Conservation (phyloP, 208 protist species). For the Phytomonas sp. region DNA sequence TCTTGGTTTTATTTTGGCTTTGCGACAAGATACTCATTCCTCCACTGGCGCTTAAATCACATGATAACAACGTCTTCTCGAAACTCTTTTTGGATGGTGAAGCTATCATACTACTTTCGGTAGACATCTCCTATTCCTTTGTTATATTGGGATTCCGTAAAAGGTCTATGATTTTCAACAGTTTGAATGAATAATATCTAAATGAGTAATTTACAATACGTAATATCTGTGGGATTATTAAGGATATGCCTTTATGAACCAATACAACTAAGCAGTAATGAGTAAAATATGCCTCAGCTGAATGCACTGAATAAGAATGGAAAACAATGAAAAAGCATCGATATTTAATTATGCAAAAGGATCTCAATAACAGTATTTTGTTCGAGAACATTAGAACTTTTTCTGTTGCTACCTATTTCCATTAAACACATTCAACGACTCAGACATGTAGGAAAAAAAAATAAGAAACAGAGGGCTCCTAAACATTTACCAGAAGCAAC, state of each 20-base stretch:
- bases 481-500: neutral
- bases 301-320: neutral
- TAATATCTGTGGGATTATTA: neutral
- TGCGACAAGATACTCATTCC: neutral
- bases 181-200: neutral
- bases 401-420: neutral
- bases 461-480: slow-evolving; percentile 1
- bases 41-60: neutral
- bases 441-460: neutral
- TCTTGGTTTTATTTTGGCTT: neutral
- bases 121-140: neutral
- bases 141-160: neutral
- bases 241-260: neutral
- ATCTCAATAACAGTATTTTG: neutral
- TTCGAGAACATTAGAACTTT: neutral
- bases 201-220: slow-evolving; percentile 4
- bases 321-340: slow-evolving; percentile 4
- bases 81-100: neutral
- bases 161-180: slow-evolving; percentile 5
- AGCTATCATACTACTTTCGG: neutral
- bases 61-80: neutral
- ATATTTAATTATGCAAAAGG: neutral
- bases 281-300: neutral
- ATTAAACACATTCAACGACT: slow-evolving; percentile 1
- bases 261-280: neutral